phyloP scores from a whole-genome alignment of 2,329 filamentous ascomycete species.

The Lasiodiplodia hormozganensis region DNA sequence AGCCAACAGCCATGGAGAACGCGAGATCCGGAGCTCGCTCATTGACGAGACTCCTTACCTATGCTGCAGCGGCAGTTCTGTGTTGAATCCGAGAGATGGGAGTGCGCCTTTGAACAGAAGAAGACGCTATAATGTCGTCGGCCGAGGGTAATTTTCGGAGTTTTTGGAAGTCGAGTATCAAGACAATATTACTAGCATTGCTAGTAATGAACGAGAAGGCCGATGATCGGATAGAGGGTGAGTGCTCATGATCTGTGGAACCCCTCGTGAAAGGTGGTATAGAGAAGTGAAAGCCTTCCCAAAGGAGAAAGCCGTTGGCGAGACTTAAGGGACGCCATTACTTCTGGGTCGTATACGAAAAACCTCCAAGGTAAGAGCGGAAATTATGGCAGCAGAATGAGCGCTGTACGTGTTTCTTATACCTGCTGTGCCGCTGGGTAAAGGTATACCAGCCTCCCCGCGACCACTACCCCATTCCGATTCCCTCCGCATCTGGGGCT shows the following conservation, averaged over 20 bases:
- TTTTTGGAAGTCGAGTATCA: background rate
- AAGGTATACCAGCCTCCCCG: background rate
- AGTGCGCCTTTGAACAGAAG: background rate
- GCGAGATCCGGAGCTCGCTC: background rate
- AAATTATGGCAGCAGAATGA: background rate
- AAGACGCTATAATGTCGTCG: background rate
- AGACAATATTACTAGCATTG: background rate
- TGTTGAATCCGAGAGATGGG: background rate
- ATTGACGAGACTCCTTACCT: background rate
- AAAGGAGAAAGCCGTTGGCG: background rate
- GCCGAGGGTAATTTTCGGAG: conserved; percentile 14
- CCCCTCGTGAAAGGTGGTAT: background rate
- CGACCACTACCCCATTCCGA: conserved; percentile 5
- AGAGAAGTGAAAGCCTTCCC: background rate
- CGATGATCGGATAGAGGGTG: background rate
- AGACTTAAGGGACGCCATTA: background rate
- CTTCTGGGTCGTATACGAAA: background rate
- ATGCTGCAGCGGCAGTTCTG: background rate
- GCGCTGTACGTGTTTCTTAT: background rate
- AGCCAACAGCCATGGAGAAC: background rate
- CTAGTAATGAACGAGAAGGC: background rate
- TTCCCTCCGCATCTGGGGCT: conserved; percentile 8
- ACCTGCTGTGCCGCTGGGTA: background rate
- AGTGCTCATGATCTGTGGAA: background rate
- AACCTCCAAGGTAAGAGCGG: background rate